A percentile compares a stretch with the other conserved stretches of the same genome.
Conservation (phyloP, 2,329 filamentous ascomycete species). For the Fusarium nygamai region DNA sequence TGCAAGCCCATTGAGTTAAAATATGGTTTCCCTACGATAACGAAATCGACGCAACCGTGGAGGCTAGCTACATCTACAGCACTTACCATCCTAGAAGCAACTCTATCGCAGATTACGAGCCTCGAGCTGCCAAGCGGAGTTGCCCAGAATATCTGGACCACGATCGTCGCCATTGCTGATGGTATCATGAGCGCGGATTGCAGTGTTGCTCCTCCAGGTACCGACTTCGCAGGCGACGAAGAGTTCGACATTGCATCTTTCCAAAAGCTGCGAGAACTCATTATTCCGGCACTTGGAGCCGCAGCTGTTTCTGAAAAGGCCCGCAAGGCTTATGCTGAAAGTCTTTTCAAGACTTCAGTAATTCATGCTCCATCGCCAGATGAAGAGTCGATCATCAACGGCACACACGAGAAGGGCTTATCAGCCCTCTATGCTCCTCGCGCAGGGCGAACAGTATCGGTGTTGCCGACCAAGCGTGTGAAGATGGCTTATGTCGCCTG, state of each 20-base stretch:
- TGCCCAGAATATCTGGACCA: slow-evolving; percentile 73
- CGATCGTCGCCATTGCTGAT: slow-evolving; percentile 70
- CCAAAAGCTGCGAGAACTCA: slow-evolving; percentile 71
- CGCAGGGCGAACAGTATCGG: slow-evolving; percentile 76
- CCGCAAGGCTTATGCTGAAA: slow-evolving; percentile 75
- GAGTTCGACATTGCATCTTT: slow-evolving; percentile 84
- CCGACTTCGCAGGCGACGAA: slow-evolving; percentile 74
- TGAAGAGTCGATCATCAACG: slow-evolving; percentile 65
- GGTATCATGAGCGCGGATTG: slow-evolving; percentile 76
- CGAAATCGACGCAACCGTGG: slow-evolving; percentile 80
- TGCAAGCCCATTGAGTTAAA: slow-evolving; percentile 78
- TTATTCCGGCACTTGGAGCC: slow-evolving; percentile 78
- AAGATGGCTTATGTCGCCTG: slow-evolving; percentile 84
- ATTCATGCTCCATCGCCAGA: slow-evolving; percentile 71
- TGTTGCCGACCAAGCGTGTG: slow-evolving; percentile 70
- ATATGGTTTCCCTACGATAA: slow-evolving; percentile 78
- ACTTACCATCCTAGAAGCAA: slow-evolving; percentile 73
- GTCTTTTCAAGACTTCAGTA: slow-evolving; percentile 83
- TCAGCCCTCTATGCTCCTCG: slow-evolving; percentile 69
- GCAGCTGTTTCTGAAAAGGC: slow-evolving; percentile 71
- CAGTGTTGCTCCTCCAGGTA: slow-evolving; percentile 54
- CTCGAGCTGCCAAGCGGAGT: slow-evolving; percentile 57
- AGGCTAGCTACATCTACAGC: slow-evolving; percentile 78
- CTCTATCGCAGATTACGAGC: slow-evolving; percentile 68
- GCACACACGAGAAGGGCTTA: slow-evolving; percentile 62